Evolutionary conservation across 2,329 filamentous ascomycete genomes (phyloP).

Genomic region (Cladosporium halotolerans): DNA sequence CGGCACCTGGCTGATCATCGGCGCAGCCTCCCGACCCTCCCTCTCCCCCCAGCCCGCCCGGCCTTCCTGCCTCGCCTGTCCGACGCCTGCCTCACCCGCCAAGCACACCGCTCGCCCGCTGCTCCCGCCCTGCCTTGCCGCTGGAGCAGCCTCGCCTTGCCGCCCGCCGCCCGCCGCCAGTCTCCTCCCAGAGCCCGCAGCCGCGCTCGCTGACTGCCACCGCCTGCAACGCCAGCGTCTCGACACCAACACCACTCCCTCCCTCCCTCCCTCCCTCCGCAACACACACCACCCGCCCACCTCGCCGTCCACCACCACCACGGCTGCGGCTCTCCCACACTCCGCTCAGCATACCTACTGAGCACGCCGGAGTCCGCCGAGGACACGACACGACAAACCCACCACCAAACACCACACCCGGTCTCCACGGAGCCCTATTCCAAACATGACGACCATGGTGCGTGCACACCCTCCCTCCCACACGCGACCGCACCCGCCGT

Average conservation of each 20-base stretch:
- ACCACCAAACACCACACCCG: conserved; percentile 14
- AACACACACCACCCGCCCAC: neutral
- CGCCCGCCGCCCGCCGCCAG: neutral
- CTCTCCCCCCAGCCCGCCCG: neutral
- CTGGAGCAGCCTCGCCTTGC: neutral
- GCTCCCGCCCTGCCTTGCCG: neutral
- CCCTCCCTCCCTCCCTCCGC: neutral
- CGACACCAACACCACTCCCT: neutral
- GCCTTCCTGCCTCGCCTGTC: neutral
- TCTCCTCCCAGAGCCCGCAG: conserved; percentile 9
- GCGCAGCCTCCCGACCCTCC: neutral
- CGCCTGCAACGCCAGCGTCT: neutral
- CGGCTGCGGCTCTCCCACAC: neutral
- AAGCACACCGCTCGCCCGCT: neutral
- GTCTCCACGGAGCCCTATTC: conserved; percentile 20
- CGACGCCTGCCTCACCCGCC: neutral
- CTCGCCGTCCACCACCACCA: neutral
- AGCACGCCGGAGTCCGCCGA: conserved; percentile 4
- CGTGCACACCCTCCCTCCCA: conserved; percentile 29
- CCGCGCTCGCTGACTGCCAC: neutral
- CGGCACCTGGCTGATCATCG: neutral
- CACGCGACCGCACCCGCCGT: conserved; percentile 8
- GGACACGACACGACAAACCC: too few species aligned
- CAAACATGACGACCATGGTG: conserved; percentile 60
- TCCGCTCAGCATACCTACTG: conserved; percentile 10